phyloP scores from a whole-genome alignment of 2,329 filamentous ascomycete genomes.

The Aspergillus cejpii region DNA sequence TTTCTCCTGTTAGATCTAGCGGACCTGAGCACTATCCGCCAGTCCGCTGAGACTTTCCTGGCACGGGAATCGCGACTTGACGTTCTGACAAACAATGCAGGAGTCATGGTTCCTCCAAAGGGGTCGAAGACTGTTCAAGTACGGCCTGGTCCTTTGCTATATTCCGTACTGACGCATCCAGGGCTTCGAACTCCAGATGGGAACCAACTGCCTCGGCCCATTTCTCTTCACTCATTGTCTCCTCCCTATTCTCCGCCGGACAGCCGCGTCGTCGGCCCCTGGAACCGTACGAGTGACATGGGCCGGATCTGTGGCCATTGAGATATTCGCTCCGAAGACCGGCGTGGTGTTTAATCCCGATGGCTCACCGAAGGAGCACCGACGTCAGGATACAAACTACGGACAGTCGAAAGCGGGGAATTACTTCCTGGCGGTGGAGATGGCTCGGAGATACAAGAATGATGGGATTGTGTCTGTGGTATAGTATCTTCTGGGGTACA shows the following conservation, averaged over 20 bases:
- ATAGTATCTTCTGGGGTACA: constrained; percentile 1
- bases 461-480: constrained; percentile 31
- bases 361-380: constrained; percentile 10
- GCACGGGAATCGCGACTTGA: constrained; percentile 34
- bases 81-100: constrained; percentile 40
- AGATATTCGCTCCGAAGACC: constrained; percentile 9
- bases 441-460: constrained; percentile 24
- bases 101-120: constrained; percentile 30
- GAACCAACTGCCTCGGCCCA: constrained; percentile 38
- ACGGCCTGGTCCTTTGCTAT: too few relatives aligned
- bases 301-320: constrained; percentile 18
- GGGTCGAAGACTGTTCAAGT: constrained; percentile 27
- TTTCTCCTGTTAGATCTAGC: constrained; percentile 45
- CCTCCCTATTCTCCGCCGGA: constrained; percentile 28
- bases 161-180: too few relatives aligned
- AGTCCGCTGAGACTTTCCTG: constrained; percentile 30
- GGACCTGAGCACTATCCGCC: constrained; percentile 14
- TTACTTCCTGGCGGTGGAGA: constrained; percentile 26
- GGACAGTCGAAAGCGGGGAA: constrained; percentile 30
- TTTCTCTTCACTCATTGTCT: constrained; percentile 39
- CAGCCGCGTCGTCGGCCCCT: constrained; percentile 20
- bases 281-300: constrained; percentile 35
- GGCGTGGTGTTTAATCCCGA: constrained; percentile 15
- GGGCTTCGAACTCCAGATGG: constrained; percentile 36
- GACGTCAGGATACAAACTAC: constrained; percentile 28